Evolutionary conservation across 768 basidiomycete genomes (phyloP).

Genomic region (Exsudoporus frostii): DNA sequence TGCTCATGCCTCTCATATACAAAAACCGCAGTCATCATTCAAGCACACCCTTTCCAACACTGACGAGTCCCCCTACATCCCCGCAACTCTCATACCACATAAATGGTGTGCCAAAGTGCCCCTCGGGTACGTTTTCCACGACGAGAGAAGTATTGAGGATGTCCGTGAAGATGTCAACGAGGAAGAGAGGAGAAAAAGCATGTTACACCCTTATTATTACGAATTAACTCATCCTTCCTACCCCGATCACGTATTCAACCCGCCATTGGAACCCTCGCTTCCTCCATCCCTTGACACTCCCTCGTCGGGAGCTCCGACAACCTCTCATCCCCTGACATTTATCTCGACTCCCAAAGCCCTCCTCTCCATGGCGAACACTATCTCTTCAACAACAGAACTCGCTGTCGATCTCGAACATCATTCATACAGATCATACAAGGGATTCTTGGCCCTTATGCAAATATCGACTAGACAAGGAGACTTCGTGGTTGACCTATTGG

Average conservation of each 20-base stretch:
- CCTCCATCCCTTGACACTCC: slow-evolving; percentile 62
- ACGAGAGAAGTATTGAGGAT: slow-evolving; percentile 17
- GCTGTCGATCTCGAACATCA: slow-evolving; percentile 97
- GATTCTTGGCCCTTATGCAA: slow-evolving; percentile 94
- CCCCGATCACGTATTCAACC: slow-evolving; percentile 63
- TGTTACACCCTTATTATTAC: slow-evolving; percentile 77
- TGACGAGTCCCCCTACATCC: slow-evolving; percentile 58
- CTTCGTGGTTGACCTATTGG: slow-evolving; percentile 82
- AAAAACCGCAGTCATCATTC: slow-evolving; percentile 83
- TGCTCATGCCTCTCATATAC: slow-evolving; percentile 69
- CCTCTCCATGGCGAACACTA: slow-evolving; percentile 58
- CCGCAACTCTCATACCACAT: slow-evolving; percentile 50
- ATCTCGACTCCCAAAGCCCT: slow-evolving; percentile 59
- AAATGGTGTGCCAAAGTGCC: slow-evolving; percentile 87
- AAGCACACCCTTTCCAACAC: slow-evolving; percentile 55
- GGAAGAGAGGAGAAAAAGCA: slow-evolving; percentile 22
- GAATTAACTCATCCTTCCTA: slow-evolving; percentile 77
- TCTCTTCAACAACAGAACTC: slow-evolving; percentile 70
- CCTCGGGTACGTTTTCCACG: slow-evolving; percentile 56
- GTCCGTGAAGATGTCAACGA: slow-evolving; percentile 17
- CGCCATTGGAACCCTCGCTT: slow-evolving; percentile 44
- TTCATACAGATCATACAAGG: slow-evolving; percentile 76
- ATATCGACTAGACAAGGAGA: slow-evolving; percentile 81
- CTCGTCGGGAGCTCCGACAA: neutral
- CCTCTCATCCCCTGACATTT: slow-evolving; percentile 54